Percentiles rank a stretch among this genome's conserved stretches.
phyloP scores from a whole-genome alignment of 768 basidiomycete species.

The Lentinula aciculospora region DNA sequence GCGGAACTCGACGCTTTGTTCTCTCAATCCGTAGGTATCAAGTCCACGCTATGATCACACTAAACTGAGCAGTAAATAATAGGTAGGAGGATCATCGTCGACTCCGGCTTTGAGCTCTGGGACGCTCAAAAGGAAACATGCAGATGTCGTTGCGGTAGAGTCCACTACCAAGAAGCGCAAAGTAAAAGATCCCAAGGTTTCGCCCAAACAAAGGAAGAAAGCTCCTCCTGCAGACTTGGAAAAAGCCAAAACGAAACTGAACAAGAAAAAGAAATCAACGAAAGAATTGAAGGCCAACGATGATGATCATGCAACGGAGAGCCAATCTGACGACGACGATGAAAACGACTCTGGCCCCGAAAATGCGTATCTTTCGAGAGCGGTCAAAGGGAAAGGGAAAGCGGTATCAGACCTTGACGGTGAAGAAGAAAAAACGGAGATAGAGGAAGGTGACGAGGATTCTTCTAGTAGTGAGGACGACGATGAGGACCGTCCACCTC shows the following conservation, averaged over 20 bases:
- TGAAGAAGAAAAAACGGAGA: background rate
- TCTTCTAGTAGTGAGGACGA: slow-evolving; percentile 13
- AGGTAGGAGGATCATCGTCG: background rate
- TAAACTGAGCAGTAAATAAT: background rate
- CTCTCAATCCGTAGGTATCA: background rate
- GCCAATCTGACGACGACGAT: slow-evolving; percentile 15
- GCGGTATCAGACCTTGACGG: slow-evolving; percentile 9
- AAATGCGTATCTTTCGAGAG: slow-evolving; percentile 4
- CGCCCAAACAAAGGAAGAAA: background rate
- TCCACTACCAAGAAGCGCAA: background rate
- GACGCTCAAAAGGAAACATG: slow-evolving; percentile 1
- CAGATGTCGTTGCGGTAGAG: background rate
- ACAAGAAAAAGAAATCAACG: background rate
- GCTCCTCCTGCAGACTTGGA: background rate
- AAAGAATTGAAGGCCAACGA: background rate
- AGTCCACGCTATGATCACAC: background rate
- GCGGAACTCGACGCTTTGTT: slow-evolving; percentile 3
- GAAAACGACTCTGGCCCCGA: slow-evolving; percentile 5
- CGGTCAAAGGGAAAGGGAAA: slow-evolving; percentile 14
- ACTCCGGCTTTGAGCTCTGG: background rate
- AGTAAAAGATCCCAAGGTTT: background rate
- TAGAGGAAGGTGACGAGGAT: background rate
- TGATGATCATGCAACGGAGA: slow-evolving; percentile 23
- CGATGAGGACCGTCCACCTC: slow-evolving; percentile 28
- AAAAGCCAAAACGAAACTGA: background rate